A percentile compares a stretch with the other conserved stretches of the same genome.
Conservation (phyloP, 2,329 filamentous ascomycete species). For the Acarospora socialis region DNA sequence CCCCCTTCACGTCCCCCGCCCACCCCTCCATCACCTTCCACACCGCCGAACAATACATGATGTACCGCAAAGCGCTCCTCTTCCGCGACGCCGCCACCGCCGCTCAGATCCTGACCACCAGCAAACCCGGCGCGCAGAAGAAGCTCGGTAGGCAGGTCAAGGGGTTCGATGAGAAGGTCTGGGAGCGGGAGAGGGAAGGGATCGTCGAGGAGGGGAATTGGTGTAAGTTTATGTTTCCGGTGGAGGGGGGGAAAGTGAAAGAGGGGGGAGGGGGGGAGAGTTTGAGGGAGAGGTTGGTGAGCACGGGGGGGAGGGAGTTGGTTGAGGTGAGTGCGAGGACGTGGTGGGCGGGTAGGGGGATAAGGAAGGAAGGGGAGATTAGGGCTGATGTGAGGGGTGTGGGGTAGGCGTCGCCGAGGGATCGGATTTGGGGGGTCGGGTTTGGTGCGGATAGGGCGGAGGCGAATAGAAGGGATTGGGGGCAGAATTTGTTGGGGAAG, state of each 20-base stretch:
- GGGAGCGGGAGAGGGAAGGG: slow-evolving; percentile 36
- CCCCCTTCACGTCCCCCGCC: slow-evolving; percentile 32
- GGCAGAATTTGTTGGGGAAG: slow-evolving; percentile 49
- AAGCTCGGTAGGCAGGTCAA: slow-evolving; percentile 41
- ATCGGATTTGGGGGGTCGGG: slow-evolving; percentile 54
- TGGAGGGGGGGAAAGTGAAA: slow-evolving; percentile 28
- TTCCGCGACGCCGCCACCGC: slow-evolving; percentile 34
- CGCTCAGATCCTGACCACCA: slow-evolving; percentile 34
- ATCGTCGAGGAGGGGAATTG: slow-evolving; percentile 46
- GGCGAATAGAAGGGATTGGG: slow-evolving; percentile 38
- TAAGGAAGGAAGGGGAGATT: neutral
- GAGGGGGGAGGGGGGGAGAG: slow-evolving; percentile 28
- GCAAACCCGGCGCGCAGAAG: slow-evolving; percentile 35
- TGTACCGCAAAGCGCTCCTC: slow-evolving; percentile 39
- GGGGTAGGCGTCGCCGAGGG: slow-evolving; percentile 29
- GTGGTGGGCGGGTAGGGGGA: slow-evolving; percentile 1
- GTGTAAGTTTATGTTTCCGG: slow-evolving; percentile 40
- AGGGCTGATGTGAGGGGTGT: neutral
- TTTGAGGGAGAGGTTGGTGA: slow-evolving; percentile 37
- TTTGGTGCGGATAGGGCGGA: slow-evolving; percentile 39
- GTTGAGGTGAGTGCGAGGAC: slow-evolving; percentile 39
- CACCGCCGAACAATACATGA: slow-evolving; percentile 34
- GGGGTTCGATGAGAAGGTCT: slow-evolving; percentile 37
- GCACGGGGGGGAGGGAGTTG: slow-evolving; percentile 45
- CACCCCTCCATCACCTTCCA: slow-evolving; percentile 10